A percentile compares a stretch with the other conserved stretches of the same genome.
These are phyloP conservation scores for Prunus yedoensis DNA, from an alignment of 331 rosid species.

Conservation along the genomic window DNA sequence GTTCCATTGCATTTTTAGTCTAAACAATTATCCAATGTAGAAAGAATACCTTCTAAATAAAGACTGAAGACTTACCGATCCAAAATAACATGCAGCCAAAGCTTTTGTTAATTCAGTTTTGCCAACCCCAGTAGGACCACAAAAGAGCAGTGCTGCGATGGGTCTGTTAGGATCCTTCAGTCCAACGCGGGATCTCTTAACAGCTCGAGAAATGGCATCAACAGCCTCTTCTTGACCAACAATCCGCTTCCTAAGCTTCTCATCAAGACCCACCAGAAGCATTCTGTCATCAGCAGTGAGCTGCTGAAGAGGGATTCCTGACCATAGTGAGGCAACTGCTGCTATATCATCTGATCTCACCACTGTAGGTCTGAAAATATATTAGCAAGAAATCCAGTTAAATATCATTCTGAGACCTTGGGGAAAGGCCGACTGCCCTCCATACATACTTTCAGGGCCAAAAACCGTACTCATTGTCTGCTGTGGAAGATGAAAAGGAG, in stretches of 20 bases:
- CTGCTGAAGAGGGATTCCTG: constrained; percentile 89
- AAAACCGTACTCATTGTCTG: constrained; percentile 57
- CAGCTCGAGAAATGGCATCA: constrained; percentile 73
- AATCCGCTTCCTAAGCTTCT: constrained; percentile 64
- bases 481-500: constrained; percentile 48
- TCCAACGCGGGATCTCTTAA: constrained; percentile 82
- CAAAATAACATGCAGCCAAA: constrained; percentile 79
- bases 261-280: constrained; percentile 63
- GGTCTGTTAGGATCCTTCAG: constrained; percentile 89
- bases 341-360: constrained; percentile 81
- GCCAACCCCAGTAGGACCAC: constrained; percentile 97
- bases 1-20: constrained; percentile 1
- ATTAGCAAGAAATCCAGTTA: constrained; percentile 19
- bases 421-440: constrained; percentile 10
- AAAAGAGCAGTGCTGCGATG: constrained; percentile 75
- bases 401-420: constrained; percentile 23
- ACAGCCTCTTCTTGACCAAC: constrained; percentile 96
- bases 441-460: constrained; percentile 24
- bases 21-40: not conserved
- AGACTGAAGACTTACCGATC: constrained; percentile 62
- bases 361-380: constrained; percentile 50
- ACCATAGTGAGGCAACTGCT: constrained; percentile 83
- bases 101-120: constrained; percentile 87
- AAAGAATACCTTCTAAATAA: not conserved
- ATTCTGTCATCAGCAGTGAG: constrained; percentile 79